phyloP scores from a whole-genome alignment of 192 early-diverging fungal species.

The Chytriomyces sp. region DNA sequence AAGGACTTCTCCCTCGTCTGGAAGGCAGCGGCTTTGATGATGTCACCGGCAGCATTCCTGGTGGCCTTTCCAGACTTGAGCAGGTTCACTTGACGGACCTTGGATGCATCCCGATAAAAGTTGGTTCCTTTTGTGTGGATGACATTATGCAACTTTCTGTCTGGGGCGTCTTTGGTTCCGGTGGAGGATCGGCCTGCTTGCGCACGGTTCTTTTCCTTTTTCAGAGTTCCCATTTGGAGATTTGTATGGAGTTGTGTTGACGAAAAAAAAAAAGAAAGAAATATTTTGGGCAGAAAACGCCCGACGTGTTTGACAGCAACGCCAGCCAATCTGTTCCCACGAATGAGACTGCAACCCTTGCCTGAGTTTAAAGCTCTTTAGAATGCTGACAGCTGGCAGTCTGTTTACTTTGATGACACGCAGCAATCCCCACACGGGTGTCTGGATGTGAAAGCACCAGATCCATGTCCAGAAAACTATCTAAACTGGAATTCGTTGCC shows the following conservation, averaged over 20 bases:
- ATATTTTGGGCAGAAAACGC: background rate
- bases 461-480: too few relatives aligned
- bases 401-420: too few relatives aligned
- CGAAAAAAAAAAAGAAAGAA: conserved; percentile 43
- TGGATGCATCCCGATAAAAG: conserved; percentile 97
- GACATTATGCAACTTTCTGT: conserved; percentile 48
- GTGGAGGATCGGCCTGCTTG: conserved; percentile 27
- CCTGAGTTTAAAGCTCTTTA: too few relatives aligned
- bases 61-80: conserved; percentile 85
- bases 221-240: conserved; percentile 46
- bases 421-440: too few relatives aligned
- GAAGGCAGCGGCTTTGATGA: conserved; percentile 89
- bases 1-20: conserved; percentile 76
- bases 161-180: conserved; percentile 1
- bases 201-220: conserved; percentile 50
- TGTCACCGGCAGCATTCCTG: conserved; percentile 84
- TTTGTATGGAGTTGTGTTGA: background rate
- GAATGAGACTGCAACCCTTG: background rate
- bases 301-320: background rate
- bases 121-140: conserved; percentile 91
- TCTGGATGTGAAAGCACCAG: too few relatives aligned
- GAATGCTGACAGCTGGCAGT: too few relatives aligned
- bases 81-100: conserved; percentile 91
- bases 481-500: too few relatives aligned
- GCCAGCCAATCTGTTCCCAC: background rate